These are phyloP conservation scores for Suhomyces maxii DNA, from an alignment of 1,139 yeast genomes.

Conservation along the genomic window DNA sequence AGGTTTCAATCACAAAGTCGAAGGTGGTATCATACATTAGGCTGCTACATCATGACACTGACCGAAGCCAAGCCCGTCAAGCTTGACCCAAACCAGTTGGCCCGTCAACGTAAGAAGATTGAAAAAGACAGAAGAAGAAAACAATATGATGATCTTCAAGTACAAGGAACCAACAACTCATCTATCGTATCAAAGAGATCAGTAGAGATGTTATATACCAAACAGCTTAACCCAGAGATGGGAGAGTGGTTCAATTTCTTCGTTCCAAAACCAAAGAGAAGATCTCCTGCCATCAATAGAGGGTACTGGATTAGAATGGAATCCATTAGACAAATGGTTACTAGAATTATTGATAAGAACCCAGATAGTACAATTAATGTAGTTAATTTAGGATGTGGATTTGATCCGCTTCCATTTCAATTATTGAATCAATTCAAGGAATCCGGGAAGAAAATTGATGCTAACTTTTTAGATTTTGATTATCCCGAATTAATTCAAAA, in stretches of 20 bases:
- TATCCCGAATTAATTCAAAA: conserved; percentile 65
- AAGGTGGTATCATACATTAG: conserved; percentile 1
- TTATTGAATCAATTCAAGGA: conserved; percentile 25
- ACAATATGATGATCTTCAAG: conserved; percentile 58
- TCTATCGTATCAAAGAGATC: conserved; percentile 83
- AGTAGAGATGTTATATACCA: conserved; percentile 64
- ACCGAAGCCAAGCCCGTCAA: conserved; percentile 2
- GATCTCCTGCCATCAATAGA: conserved; percentile 80
- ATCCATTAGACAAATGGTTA: conserved; percentile 57
- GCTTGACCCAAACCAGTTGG: conserved; percentile 19
- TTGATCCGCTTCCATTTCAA: conserved; percentile 76
- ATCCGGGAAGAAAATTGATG: conserved; percentile 16
- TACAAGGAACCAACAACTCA: conserved; percentile 82
- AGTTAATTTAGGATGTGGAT: conserved; percentile 81
- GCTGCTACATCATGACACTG: conserved; percentile 12
- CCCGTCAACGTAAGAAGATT: conserved; percentile 38
- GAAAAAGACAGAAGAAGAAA: conserved; percentile 50
- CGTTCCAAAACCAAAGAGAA: conserved; percentile 65
- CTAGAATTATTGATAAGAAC: conserved; percentile 37
- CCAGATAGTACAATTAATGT: conserved; percentile 35
- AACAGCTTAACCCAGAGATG: conserved; percentile 38
- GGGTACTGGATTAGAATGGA: conserved; percentile 86
- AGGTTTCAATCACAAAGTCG: neutral
- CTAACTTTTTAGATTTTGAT: conserved; percentile 69
- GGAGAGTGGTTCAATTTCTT: conserved; percentile 54